Evolutionary conservation across 345 rosid genomes (phyloP).

Genomic region (Trapa bicornis): DNA sequence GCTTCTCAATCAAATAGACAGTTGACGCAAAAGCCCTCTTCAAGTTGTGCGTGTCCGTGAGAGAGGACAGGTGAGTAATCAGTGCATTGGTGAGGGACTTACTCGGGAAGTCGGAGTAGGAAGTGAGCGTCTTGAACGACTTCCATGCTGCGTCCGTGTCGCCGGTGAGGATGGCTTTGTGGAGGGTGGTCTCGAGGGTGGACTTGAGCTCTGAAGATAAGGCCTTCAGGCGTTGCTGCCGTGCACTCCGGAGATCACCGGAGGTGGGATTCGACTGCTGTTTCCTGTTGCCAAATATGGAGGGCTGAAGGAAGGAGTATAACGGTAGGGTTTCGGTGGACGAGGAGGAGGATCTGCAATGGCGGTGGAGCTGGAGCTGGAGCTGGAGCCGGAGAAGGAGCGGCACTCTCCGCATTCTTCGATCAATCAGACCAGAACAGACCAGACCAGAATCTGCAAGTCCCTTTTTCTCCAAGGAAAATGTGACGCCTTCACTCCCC

Average conservation of each 20-base stretch:
- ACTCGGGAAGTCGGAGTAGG: constrained; percentile 40
- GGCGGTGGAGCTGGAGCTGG: background rate
- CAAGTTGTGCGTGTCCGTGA: constrained; percentile 40
- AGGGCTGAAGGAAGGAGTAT: constrained; percentile 72
- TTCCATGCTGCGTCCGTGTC: constrained; percentile 75
- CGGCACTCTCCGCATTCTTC: constrained; percentile 1
- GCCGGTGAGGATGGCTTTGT: constrained; percentile 33
- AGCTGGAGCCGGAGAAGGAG: background rate
- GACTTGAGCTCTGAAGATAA: constrained; percentile 35
- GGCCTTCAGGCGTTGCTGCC: constrained; percentile 15
- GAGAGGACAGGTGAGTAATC: constrained; percentile 47
- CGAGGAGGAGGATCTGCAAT: constrained; percentile 14
- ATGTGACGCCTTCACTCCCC: too few relatives aligned
- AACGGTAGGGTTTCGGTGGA: constrained; percentile 35
- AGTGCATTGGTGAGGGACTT: constrained; percentile 61
- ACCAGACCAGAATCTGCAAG: background rate
- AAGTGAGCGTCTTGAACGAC: constrained; percentile 53
- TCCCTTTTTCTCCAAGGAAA: too few relatives aligned
- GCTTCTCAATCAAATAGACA: constrained; percentile 56
- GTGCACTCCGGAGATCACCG: constrained; percentile 4
- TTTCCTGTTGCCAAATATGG: constrained; percentile 37
- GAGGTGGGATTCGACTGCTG: constrained; percentile 7
- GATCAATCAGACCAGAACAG: background rate
- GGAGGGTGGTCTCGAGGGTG: constrained; percentile 43
- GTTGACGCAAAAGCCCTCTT: constrained; percentile 88